Conservation (phyloP, 2,329 filamentous ascomycete species). For the Epichloe scottii region DNA sequence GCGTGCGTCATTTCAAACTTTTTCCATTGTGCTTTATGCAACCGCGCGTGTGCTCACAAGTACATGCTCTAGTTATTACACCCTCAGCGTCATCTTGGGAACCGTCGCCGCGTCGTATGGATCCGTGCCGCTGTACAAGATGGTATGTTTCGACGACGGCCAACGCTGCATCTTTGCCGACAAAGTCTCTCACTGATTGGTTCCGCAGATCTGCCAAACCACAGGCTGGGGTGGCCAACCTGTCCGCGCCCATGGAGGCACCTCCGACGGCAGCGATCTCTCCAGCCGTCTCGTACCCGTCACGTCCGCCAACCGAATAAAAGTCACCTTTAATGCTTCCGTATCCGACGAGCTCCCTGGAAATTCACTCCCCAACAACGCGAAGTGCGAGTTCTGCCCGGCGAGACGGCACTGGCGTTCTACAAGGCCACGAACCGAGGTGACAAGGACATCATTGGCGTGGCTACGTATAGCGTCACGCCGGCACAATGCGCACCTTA, state of each 20-base stretch:
- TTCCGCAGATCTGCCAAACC: conserved; percentile 56
- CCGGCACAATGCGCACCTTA: conserved; percentile 92
- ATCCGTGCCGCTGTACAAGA: conserved; percentile 78
- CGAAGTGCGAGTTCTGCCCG: conserved; percentile 87
- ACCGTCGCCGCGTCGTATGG: conserved; percentile 73
- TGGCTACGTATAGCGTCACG: conserved; percentile 95
- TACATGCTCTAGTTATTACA: conserved; percentile 47
- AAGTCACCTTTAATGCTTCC: conserved; percentile 90
- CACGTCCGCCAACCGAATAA: conserved; percentile 68
- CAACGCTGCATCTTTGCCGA: background rate
- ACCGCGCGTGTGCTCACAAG: background rate
- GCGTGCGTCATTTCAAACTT: conserved; percentile 16
- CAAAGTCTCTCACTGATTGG: background rate
- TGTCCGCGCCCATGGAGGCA: conserved; percentile 58
- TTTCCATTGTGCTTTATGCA: background rate
- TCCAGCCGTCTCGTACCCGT: conserved; percentile 71
- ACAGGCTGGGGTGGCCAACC: conserved; percentile 91
- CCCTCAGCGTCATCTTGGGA: conserved; percentile 63
- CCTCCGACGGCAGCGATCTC: conserved; percentile 45
- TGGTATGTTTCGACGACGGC: conserved; percentile 36
- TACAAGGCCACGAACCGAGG: conserved; percentile 93
- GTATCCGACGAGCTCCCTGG: conserved; percentile 92
- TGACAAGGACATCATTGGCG: conserved; percentile 87
- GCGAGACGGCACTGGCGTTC: conserved; percentile 93
- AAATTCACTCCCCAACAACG: conserved; percentile 95